A percentile compares a stretch with the other conserved stretches of the same genome.
Evolutionary conservation across 108 stramenopile genomes (phyloP).

Genomic region (Seminavis robusta): DNA sequence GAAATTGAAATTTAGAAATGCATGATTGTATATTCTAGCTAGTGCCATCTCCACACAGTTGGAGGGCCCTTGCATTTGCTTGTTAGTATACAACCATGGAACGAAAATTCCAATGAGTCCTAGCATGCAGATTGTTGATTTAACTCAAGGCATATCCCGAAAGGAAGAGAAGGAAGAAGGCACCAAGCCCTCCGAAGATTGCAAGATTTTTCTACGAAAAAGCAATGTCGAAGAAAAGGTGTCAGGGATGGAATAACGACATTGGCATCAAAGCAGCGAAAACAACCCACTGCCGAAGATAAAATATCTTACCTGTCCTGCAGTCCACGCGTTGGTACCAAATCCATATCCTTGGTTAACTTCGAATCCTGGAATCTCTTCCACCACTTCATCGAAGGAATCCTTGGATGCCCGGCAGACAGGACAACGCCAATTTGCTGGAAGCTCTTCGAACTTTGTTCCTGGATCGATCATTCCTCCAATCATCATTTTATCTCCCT

Average conservation of each 20-base stretch:
- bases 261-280: too few species aligned
- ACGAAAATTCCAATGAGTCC: not conserved
- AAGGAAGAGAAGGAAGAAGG: conserved; percentile 84
- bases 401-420: conserved; percentile 88
- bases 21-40: too few species aligned
- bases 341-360: conserved; percentile 94
- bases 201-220: too few species aligned
- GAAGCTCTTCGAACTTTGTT: conserved; percentile 75
- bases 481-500: conserved; percentile 78
- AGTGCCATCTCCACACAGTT: not conserved
- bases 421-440: conserved; percentile 90
- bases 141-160: conserved; percentile 73
- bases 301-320: conserved; percentile 81
- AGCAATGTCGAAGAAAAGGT: too few species aligned
- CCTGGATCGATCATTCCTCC: conserved; percentile 85
- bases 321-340: conserved; percentile 85
- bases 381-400: conserved; percentile 77
- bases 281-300: too few species aligned
- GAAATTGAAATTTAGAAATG: too few species aligned
- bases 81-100: not conserved
- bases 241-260: too few species aligned
- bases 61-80: not conserved
- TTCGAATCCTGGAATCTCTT: conserved; percentile 92
- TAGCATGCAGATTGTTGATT: not conserved
- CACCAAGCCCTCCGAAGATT: conserved; percentile 76